These are phyloP conservation scores for Aspergillus mulundensis DNA, from an alignment of 495 filamentous ascomycete genomes.

Conservation along the genomic window DNA sequence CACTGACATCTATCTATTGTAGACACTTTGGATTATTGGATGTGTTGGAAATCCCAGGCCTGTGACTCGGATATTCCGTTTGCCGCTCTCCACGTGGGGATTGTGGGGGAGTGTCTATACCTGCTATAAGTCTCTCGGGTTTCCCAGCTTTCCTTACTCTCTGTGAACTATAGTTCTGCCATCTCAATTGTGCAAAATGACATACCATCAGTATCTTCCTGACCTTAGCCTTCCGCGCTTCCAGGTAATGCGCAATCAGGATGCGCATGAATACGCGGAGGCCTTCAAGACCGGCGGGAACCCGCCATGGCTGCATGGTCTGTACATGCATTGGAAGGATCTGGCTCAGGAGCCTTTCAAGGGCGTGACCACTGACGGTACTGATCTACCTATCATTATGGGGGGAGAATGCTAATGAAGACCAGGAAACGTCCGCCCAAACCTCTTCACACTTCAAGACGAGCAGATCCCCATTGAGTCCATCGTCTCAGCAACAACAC, in stretches of 20 bases:
- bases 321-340: conserved; percentile 64
- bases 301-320: conserved; percentile 64
- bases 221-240: conserved; percentile 59
- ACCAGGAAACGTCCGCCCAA: conserved; percentile 49
- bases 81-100: conserved; percentile 14
- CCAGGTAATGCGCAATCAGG: conserved; percentile 57
- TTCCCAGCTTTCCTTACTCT: background rate
- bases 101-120: conserved; percentile 7
- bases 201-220: conserved; percentile 56
- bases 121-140: background rate
- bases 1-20: background rate
- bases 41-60: background rate
- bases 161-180: background rate
- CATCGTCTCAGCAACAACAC: conserved; percentile 49
- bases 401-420: background rate
- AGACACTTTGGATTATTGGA: background rate
- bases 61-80: conserved; percentile 5
- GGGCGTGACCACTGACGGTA: conserved; percentile 67
- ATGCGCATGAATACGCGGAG: conserved; percentile 59
- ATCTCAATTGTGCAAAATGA: background rate
- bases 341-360: conserved; percentile 65
- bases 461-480: conserved; percentile 54
- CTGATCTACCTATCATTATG: background rate
- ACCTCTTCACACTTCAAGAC: conserved; percentile 57
- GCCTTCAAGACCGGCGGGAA: conserved; percentile 54